phyloP scores from a whole-genome alignment of 2,329 filamentous ascomycete genomes.

The Nemania serpens region DNA sequence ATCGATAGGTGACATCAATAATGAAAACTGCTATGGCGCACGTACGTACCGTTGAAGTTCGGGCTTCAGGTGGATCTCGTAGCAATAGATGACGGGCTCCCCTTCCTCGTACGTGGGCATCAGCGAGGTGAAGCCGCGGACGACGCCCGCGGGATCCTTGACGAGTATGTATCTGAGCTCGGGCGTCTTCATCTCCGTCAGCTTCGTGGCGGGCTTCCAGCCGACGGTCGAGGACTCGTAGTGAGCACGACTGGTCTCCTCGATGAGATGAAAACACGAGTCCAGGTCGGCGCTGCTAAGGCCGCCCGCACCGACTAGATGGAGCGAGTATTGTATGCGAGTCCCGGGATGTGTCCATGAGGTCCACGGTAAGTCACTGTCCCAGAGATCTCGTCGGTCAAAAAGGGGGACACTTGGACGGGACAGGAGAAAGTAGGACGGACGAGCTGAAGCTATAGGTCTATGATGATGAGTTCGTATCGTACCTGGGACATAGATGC shows the following conservation, averaged over 20 bases:
- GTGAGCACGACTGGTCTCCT: slow-evolving; percentile 65
- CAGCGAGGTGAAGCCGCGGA: slow-evolving; percentile 66
- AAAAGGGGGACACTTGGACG: neutral
- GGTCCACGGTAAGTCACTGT: slow-evolving; percentile 33
- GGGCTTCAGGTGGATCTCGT: slow-evolving; percentile 72
- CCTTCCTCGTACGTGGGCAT: slow-evolving; percentile 73
- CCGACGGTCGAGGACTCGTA: slow-evolving; percentile 66
- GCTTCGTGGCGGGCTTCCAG: slow-evolving; percentile 67
- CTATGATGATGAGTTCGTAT: slow-evolving; percentile 8
- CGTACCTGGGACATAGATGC: slow-evolving; percentile 55
- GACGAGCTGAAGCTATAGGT: neutral
- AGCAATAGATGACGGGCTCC: slow-evolving; percentile 73
- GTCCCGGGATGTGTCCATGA: slow-evolving; percentile 59
- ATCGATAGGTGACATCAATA: too few species aligned
- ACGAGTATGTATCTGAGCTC: slow-evolving; percentile 73
- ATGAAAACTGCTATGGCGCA: slow-evolving; percentile 7
- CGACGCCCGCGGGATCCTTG: slow-evolving; percentile 39
- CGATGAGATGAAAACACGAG: slow-evolving; percentile 61
- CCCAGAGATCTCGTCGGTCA: slow-evolving; percentile 7
- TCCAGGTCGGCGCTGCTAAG: slow-evolving; percentile 52
- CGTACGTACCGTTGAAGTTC: slow-evolving; percentile 58
- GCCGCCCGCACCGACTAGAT: slow-evolving; percentile 47
- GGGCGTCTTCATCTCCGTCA: slow-evolving; percentile 67
- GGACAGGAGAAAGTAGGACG: neutral
- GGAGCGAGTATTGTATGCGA: slow-evolving; percentile 47